These are phyloP conservation scores for Coemansia sp. DNA, from an alignment of 192 early-diverging fungal genomes.

Conservation along the genomic window DNA sequence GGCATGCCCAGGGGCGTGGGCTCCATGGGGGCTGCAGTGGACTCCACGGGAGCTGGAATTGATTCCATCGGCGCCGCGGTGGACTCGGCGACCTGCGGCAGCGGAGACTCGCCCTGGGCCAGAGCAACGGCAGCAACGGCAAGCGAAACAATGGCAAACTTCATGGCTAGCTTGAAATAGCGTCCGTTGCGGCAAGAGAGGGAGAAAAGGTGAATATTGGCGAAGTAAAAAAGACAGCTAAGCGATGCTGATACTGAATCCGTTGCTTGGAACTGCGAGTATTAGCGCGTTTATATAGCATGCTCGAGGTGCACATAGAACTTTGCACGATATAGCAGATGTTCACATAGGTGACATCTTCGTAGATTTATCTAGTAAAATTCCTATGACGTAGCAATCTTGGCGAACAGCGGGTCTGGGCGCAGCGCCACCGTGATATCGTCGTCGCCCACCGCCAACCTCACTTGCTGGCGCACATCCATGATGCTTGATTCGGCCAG, in stretches of 20 bases:
- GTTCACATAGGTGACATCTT: too few relatives aligned
- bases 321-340: too few relatives aligned
- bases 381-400: slow-evolving; percentile 31
- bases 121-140: slow-evolving; percentile 5
- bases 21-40: neutral
- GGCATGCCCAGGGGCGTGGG: neutral
- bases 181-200: too few relatives aligned
- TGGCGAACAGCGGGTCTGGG: slow-evolving; percentile 58
- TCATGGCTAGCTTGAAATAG: too few relatives aligned
- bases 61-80: neutral
- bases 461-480: slow-evolving; percentile 64
- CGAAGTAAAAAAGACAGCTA: neutral
- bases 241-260: too few relatives aligned
- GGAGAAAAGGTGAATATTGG: neutral
- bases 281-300: too few relatives aligned
- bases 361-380: neutral
- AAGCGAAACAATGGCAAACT: slow-evolving; percentile 10
- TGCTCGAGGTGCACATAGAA: too few relatives aligned
- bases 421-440: slow-evolving; percentile 76
- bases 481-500: slow-evolving; percentile 61
- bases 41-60: neutral
- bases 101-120: slow-evolving; percentile 2
- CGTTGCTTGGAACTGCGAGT: too few relatives aligned
- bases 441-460: slow-evolving; percentile 69
- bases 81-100: neutral